Evolutionary conservation across 2,329 filamentous ascomycete genomes (phyloP).

Genomic region (Metarhizium album): DNA sequence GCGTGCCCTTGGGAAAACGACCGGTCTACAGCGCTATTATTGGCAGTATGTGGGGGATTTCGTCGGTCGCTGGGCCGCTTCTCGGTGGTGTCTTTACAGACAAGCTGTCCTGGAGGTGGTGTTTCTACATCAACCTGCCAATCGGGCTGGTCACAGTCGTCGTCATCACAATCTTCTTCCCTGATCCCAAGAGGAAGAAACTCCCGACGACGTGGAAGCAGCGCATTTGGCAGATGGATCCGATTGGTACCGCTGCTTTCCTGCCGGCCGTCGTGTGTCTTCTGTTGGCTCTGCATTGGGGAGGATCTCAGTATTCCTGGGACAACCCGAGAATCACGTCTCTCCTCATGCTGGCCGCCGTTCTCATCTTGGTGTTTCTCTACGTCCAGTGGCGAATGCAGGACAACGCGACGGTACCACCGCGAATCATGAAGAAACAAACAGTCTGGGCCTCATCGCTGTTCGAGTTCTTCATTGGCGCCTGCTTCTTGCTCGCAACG

Average conservation of each 20-base stretch:
- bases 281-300: conserved; percentile 39
- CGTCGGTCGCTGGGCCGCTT: conserved; percentile 14
- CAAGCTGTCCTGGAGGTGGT: conserved; percentile 18
- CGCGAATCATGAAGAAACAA: conserved; percentile 28
- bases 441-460: conserved; percentile 25
- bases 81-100: conserved; percentile 15
- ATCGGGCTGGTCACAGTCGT: conserved; percentile 12
- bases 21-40: conserved; percentile 15
- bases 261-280: conserved; percentile 31
- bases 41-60: conserved; percentile 14
- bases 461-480: conserved; percentile 28
- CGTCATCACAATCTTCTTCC: conserved; percentile 21
- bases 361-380: conserved; percentile 23
- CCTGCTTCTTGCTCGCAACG: conserved; percentile 19
- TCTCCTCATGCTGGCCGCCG: background rate
- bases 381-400: conserved; percentile 26
- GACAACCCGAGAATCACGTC: background rate
- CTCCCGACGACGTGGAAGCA: background rate
- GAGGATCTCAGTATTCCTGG: conserved; percentile 24
- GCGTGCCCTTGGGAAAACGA: conserved; percentile 14
- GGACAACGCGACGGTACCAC: conserved; percentile 33
- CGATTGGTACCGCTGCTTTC: conserved; percentile 19
- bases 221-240: conserved; percentile 3
- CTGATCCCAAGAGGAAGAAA: conserved; percentile 14
- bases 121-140: conserved; percentile 21